Conservation (phyloP, 805 yeast genomes). For the Yarrowia deformans region DNA sequence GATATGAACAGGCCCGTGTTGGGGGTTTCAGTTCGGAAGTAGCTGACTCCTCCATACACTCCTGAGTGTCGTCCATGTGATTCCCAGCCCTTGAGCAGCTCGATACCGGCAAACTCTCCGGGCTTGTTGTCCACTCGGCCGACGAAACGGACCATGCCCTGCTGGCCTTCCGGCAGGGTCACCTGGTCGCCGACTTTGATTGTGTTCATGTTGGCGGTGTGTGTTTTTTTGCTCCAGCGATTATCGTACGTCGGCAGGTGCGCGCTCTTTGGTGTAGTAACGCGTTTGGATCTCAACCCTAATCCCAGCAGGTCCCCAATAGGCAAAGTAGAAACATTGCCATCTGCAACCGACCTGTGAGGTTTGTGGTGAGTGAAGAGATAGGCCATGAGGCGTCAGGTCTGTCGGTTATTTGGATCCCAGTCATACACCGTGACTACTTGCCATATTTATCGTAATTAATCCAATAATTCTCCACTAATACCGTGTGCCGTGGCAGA, state of each 20-base stretch:
- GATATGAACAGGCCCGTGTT: slow-evolving; percentile 78
- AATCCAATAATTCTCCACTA: no score
- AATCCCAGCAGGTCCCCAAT: neutral
- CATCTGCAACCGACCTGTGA: neutral
- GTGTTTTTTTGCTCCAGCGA: neutral
- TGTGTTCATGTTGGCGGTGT: slow-evolving; percentile 24
- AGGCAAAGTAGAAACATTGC: slow-evolving; percentile 29
- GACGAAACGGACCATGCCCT: slow-evolving; percentile 70
- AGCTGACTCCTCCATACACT: slow-evolving; percentile 70
- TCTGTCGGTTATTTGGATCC: neutral
- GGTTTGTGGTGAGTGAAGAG: neutral
- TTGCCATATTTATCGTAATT: no score
- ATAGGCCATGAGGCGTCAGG: neutral
- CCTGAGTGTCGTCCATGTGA: slow-evolving; percentile 85
- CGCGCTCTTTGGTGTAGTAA: slow-evolving; percentile 25
- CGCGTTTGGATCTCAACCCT: slow-evolving; percentile 29
- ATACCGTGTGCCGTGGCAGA: neutral
- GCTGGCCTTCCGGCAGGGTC: slow-evolving; percentile 67
- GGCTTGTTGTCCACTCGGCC: slow-evolving; percentile 76
- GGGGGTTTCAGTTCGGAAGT: slow-evolving; percentile 70
- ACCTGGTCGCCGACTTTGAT: slow-evolving; percentile 50
- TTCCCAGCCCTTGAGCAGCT: slow-evolving; percentile 70
- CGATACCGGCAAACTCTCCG: slow-evolving; percentile 88
- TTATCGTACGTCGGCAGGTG: neutral
- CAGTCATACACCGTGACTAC: no score